Percentiles rank a stretch among this genome's conserved stretches.
phyloP scores from a whole-genome alignment of 2,329 filamentous ascomycete species.

The Xylaria sp. region DNA sequence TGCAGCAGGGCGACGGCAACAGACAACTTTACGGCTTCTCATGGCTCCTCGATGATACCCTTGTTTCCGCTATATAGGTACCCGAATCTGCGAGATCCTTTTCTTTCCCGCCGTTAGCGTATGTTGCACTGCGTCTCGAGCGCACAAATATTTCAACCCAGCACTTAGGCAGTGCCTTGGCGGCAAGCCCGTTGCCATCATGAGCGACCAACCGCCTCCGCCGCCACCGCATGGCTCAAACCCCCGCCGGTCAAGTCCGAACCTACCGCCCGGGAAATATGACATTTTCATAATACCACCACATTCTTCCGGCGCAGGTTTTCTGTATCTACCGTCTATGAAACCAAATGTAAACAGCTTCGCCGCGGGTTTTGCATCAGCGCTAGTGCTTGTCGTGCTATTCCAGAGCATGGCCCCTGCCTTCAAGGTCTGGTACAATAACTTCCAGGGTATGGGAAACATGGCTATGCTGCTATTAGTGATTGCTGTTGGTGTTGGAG shows the following conservation, averaged over 20 bases:
- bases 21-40: conserved; percentile 41
- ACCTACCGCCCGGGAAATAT: conserved; percentile 85
- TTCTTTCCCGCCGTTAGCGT: background rate
- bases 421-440: conserved; percentile 73
- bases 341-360: conserved; percentile 89
- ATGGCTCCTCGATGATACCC: conserved; percentile 48
- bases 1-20: background rate
- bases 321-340: conserved; percentile 91
- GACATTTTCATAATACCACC: conserved; percentile 97
- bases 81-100: background rate
- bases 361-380: conserved; percentile 80
- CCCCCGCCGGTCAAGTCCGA: conserved; percentile 67
- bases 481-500: conserved; percentile 73
- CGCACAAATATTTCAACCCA: conserved; percentile 37
- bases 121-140: conserved; percentile 27
- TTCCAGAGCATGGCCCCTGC: conserved; percentile 76
- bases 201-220: conserved; percentile 64
- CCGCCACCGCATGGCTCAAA: conserved; percentile 85
- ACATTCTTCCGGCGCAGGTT: conserved; percentile 85
- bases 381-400: conserved; percentile 73
- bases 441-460: conserved; percentile 73
- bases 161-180: conserved; percentile 33
- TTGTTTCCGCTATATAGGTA: conserved; percentile 24
- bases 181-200: conserved; percentile 67
- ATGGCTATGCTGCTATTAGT: conserved; percentile 75